phyloP scores from a whole-genome alignment of 2,329 filamentous ascomycete species.

The Talaromyces sp. region DNA sequence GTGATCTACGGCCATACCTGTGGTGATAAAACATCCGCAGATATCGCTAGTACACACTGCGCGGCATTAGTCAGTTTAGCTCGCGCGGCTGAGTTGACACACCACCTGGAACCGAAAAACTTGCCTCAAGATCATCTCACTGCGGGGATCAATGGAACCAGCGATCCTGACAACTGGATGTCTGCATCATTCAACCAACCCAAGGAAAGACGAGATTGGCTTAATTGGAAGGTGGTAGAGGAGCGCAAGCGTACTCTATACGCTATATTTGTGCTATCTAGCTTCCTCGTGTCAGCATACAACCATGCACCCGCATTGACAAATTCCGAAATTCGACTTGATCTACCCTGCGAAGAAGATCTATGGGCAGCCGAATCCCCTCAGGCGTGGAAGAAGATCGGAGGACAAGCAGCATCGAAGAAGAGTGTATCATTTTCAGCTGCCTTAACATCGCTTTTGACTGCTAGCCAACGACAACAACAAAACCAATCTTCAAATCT shows the following conservation, averaged over 20 bases:
- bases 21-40: slow-evolving; percentile 84
- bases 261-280: slow-evolving; percentile 87
- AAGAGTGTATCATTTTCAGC: slow-evolving; percentile 78
- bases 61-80: slow-evolving; percentile 88
- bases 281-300: slow-evolving; percentile 86
- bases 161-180: slow-evolving; percentile 49
- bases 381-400: slow-evolving; percentile 77
- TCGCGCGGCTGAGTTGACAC: slow-evolving; percentile 78
- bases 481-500: slow-evolving; percentile 42
- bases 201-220: slow-evolving; percentile 65
- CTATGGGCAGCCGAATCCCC: slow-evolving; percentile 82
- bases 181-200: slow-evolving; percentile 37
- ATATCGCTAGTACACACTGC: slow-evolving; percentile 91
- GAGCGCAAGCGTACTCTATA: slow-evolving; percentile 93
- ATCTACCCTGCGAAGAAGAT: slow-evolving; percentile 90
- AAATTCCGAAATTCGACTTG: slow-evolving; percentile 88
- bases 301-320: slow-evolving; percentile 89
- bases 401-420: slow-evolving; percentile 71
- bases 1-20: slow-evolving; percentile 95
- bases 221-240: slow-evolving; percentile 83
- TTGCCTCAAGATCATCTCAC: slow-evolving; percentile 45
- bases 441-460: slow-evolving; percentile 77
- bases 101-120: slow-evolving; percentile 41
- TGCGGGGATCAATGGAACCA: slow-evolving; percentile 59
- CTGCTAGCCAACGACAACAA: slow-evolving; percentile 68